Conservation (phyloP, 2,329 filamentous ascomycete genomes). For the Sordariomycetes sp. region DNA sequence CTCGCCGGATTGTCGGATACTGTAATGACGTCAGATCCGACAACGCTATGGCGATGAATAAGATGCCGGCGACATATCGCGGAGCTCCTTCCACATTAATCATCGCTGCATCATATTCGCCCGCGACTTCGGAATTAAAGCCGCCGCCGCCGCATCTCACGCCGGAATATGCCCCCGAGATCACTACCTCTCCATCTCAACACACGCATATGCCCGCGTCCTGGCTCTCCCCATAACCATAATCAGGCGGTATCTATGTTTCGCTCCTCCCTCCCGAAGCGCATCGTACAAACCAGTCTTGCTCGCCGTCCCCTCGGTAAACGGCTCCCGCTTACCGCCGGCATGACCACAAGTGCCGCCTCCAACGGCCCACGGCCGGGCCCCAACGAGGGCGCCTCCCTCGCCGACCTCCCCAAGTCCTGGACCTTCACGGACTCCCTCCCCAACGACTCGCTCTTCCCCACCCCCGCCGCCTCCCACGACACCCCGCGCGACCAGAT, state of each 20-base stretch:
- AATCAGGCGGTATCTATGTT: not conserved
- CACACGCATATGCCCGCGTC: not conserved
- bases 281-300: not conserved
- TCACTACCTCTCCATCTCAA: not conserved
- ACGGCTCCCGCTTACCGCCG: not conserved
- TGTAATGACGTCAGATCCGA: not conserved
- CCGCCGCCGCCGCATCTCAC: not conserved
- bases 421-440: conserved; percentile 55
- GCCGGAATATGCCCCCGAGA: not conserved
- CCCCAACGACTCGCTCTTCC: conserved; percentile 64
- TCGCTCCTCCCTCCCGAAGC: not conserved
- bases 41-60: not conserved
- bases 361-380: not conserved
- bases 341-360: not conserved
- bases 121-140: not conserved
- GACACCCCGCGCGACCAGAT: conserved; percentile 65
- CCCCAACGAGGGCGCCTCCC: conserved; percentile 11
- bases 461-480: conserved; percentile 72
- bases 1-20: not conserved
- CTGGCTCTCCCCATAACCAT: not conserved
- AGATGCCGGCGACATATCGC: not conserved
- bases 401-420: conserved; percentile 48
- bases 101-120: not conserved
- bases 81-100: not conserved
- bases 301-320: not conserved